Percentiles rank a stretch among this genome's conserved stretches.
These are phyloP conservation scores for Lactifluus piperatus DNA, from an alignment of 768 basidiomycete genomes.

Conservation along the genomic window DNA sequence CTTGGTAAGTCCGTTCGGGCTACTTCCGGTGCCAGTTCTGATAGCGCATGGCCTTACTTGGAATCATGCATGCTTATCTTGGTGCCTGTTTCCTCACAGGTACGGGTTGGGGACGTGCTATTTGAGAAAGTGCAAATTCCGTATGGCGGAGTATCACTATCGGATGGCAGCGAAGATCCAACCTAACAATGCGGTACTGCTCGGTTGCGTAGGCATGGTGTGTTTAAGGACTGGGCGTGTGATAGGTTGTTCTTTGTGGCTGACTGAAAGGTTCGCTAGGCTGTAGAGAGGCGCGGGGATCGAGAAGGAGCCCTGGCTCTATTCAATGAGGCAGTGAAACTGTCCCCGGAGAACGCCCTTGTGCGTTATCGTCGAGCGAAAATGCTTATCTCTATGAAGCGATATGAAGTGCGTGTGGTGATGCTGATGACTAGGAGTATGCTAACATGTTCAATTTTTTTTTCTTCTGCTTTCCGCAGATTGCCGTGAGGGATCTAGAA, in stretches of 20 bases:
- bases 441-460: conserved; percentile 19
- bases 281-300: conserved; percentile 80
- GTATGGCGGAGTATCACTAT: conserved; percentile 95
- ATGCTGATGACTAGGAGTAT: conserved; percentile 14
- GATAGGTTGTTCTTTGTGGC: not conserved
- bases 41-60: not conserved
- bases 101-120: conserved; percentile 99
- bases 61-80: conserved; percentile 15
- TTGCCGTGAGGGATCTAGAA: conserved; percentile 75
- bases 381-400: conserved; percentile 77
- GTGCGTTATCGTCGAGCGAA: conserved; percentile 92
- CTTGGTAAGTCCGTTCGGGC: conserved; percentile 62
- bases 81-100: conserved; percentile 40
- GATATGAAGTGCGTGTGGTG: conserved; percentile 60
- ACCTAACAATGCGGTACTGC: conserved; percentile 88
- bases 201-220: conserved; percentile 95
- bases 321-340: conserved; percentile 72
- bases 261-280: conserved; percentile 37
- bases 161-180: conserved; percentile 88
- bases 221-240: conserved; percentile 29
- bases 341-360: conserved; percentile 84
- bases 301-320: conserved; percentile 63
- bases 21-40: conserved; percentile 12
- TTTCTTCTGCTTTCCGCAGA: conserved; percentile 35
- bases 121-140: conserved; percentile 86